phyloP scores from a whole-genome alignment of 179 eudicot genomes.

The Patellifolia procumbens region DNA sequence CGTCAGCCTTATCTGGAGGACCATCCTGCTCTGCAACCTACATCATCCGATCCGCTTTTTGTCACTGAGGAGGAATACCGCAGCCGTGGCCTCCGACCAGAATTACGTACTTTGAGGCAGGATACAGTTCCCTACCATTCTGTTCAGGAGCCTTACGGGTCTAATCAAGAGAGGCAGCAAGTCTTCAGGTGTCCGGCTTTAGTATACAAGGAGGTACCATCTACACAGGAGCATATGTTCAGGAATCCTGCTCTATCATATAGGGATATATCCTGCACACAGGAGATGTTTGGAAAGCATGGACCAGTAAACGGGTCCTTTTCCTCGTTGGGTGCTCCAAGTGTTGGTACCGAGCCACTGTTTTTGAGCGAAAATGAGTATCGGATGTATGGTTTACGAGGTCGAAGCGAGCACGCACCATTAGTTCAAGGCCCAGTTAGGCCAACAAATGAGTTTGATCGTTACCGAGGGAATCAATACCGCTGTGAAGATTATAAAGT shows the following conservation, averaged over 20 bases:
- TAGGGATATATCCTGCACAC: constrained; percentile 3
- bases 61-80: constrained; percentile 42
- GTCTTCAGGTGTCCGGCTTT: constrained; percentile 29
- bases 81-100: constrained; percentile 34
- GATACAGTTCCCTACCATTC: constrained; percentile 18
- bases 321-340: constrained; percentile 19
- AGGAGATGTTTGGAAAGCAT: constrained; percentile 25
- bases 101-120: constrained; percentile 17
- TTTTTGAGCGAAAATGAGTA: constrained; percentile 59
- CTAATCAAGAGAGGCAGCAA: constrained; percentile 31
- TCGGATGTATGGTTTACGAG: constrained; percentile 51
- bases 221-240: constrained; percentile 16
- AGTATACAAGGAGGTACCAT: constrained; percentile 14
- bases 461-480: constrained; percentile 29
- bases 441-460: constrained; percentile 20
- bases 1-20: constrained; percentile 35
- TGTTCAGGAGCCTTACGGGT: constrained; percentile 21
- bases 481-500: constrained; percentile 37
- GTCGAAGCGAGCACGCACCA: constrained; percentile 30
- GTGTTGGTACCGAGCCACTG: constrained; percentile 22
- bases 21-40: constrained; percentile 30
- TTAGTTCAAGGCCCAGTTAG: constrained; percentile 20
- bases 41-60: constrained; percentile 26
- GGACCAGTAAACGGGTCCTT: constrained; percentile 22
- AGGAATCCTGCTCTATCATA: background rate